phyloP scores from a whole-genome alignment of 345 rosid genomes.

The Syzygium jambos region DNA sequence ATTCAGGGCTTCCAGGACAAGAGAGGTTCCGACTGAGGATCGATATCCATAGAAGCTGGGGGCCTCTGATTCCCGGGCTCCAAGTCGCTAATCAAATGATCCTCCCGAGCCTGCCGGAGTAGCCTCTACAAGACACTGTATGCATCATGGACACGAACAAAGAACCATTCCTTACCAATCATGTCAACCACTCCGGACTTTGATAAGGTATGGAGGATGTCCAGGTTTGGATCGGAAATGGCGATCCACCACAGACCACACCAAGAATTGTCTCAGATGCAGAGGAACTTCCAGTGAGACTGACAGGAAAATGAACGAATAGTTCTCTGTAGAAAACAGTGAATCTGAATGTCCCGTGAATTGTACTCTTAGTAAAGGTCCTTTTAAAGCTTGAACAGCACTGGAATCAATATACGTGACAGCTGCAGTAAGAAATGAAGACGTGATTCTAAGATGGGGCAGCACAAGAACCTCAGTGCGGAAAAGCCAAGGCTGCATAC shows the following conservation, averaged over 20 bases:
- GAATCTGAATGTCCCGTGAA: constrained; percentile 77
- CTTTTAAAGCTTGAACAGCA: constrained; percentile 85
- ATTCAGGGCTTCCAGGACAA: constrained; percentile 22
- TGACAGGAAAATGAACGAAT: not conserved
- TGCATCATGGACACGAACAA: constrained; percentile 85
- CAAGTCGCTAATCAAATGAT: constrained; percentile 23
- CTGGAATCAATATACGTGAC: constrained; percentile 85
- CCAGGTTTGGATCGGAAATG: constrained; percentile 78
- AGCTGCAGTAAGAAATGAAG: constrained; percentile 32
- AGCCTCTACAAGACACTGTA: constrained; percentile 28
- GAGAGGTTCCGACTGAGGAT: constrained; percentile 55
- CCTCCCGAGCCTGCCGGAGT: constrained; percentile 24
- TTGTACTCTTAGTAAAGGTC: constrained; percentile 77
- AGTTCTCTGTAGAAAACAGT: not conserved
- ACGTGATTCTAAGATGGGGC: not conserved
- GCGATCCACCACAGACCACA: constrained; percentile 54
- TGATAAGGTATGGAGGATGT: constrained; percentile 62
- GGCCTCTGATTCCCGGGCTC: constrained; percentile 33
- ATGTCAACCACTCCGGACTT: constrained; percentile 64
- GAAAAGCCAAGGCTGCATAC: not conserved
- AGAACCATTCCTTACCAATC: constrained; percentile 89
- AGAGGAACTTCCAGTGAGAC: not conserved
- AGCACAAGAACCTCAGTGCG: not conserved
- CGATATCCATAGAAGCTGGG: constrained; percentile 2
- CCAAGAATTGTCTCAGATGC: not conserved